phyloP scores from a whole-genome alignment of 768 basidiomycete species.

The Rhodotorula diobovata region DNA sequence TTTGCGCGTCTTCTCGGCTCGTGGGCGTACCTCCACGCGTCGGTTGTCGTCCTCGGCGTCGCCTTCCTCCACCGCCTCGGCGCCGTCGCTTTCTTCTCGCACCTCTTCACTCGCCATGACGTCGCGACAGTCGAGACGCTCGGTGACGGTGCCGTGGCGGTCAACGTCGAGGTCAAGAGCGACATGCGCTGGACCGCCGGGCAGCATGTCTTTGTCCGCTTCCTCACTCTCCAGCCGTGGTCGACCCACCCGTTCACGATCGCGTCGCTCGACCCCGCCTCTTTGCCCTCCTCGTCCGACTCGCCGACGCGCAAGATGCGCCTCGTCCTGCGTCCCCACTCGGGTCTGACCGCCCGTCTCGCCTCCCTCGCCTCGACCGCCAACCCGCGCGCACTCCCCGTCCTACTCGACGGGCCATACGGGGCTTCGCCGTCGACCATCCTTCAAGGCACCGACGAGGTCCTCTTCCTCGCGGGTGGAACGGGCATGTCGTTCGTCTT shows the following conservation, averaged over 20 bases:
- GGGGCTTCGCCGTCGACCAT: constrained; percentile 21
- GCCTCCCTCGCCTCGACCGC: neutral
- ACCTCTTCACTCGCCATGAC: constrained; percentile 40
- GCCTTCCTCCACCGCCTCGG: constrained; percentile 45
- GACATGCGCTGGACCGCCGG: constrained; percentile 45
- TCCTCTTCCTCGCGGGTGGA: constrained; percentile 48
- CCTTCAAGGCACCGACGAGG: constrained; percentile 35
- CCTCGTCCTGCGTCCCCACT: constrained; percentile 46
- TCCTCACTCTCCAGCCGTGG: constrained; percentile 42
- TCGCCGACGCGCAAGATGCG: neutral
- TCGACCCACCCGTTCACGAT: constrained; percentile 50
- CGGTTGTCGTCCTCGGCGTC: constrained; percentile 44
- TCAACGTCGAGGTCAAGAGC: constrained; percentile 13
- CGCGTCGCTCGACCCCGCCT: constrained; percentile 39
- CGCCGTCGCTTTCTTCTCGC: constrained; percentile 43
- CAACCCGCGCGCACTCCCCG: neutral
- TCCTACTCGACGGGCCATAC: constrained; percentile 39
- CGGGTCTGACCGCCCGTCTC: constrained; percentile 42
- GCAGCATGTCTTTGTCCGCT: constrained; percentile 47
- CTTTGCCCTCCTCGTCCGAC: constrained; percentile 6
- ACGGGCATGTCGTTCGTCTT: constrained; percentile 43
- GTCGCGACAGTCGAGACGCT: constrained; percentile 43
- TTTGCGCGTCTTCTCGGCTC: constrained; percentile 44
- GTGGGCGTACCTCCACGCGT: constrained; percentile 47
- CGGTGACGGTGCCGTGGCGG: constrained; percentile 27